A percentile compares a stretch with the other conserved stretches of the same genome.
These are phyloP conservation scores for Globisporangium cederbergense DNA, from an alignment of 352 stramenopile genomes.

Conservation along the genomic window DNA sequence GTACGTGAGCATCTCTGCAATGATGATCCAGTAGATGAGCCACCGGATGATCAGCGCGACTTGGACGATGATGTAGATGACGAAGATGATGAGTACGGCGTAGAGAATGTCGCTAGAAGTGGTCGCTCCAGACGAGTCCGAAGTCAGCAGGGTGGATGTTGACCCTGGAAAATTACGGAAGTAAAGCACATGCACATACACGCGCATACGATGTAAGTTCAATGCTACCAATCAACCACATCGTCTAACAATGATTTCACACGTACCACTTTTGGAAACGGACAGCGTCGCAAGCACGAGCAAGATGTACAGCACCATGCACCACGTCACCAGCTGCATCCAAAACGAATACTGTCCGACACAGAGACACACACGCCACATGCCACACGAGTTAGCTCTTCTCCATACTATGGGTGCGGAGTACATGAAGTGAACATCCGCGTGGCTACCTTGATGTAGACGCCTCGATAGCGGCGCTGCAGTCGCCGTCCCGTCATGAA, in stretches of 20 bases:
- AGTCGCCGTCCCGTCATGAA: slow-evolving; percentile 38
- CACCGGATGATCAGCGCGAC: slow-evolving; percentile 76
- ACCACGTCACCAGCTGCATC: slow-evolving; percentile 31
- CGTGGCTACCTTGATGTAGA: slow-evolving; percentile 32
- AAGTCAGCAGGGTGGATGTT: slow-evolving; percentile 1
- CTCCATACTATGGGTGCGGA: background rate
- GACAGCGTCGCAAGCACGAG: slow-evolving; percentile 26
- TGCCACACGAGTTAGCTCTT: background rate
- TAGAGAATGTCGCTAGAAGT: slow-evolving; percentile 51
- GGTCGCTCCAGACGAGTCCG: slow-evolving; percentile 15
- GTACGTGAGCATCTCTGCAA: slow-evolving; percentile 58
- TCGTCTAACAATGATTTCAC: background rate
- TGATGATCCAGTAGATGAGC: slow-evolving; percentile 81
- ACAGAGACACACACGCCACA: background rate
- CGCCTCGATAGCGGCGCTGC: slow-evolving; percentile 31
- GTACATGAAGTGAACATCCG: background rate
- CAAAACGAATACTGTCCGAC: slow-evolving; percentile 25
- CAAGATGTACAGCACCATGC: slow-evolving; percentile 34
- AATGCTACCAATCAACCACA: too few species aligned
- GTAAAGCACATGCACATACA: background rate
- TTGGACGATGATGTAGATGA: slow-evolving; percentile 65
- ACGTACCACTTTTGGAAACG: slow-evolving; percentile 12
- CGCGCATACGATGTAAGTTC: too few species aligned
- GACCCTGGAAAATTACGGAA: background rate
- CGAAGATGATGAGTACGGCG: slow-evolving; percentile 36